Evolutionary conservation across 768 basidiomycete genomes (phyloP).

Genomic region (Cyclocybe cylindracea): DNA sequence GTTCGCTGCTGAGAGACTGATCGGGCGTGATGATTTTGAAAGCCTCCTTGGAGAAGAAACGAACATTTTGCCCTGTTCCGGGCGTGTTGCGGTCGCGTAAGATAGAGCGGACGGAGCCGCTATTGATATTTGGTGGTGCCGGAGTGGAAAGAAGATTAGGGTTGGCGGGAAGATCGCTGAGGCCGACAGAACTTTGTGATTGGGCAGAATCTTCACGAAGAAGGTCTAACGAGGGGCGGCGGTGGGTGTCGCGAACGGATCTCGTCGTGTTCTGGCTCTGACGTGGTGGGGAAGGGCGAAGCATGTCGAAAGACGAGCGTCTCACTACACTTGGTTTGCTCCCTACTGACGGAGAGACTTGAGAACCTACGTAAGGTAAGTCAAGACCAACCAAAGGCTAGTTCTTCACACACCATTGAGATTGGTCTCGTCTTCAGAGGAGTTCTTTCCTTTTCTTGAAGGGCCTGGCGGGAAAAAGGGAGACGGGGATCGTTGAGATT

Average conservation of each 20-base stretch:
- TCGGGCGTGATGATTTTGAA: conserved; percentile 70
- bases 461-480: conserved; percentile 5
- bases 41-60: conserved; percentile 73
- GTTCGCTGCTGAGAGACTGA: conserved; percentile 46
- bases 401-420: not conserved
- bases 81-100: conserved; percentile 71
- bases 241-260: conserved; percentile 24
- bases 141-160: conserved; percentile 29
- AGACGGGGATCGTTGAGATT: conserved; percentile 19
- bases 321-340: conserved; percentile 3
- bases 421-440: not conserved
- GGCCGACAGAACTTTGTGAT: conserved; percentile 14
- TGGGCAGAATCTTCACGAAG: conserved; percentile 29
- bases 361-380: conserved; percentile 21
- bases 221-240: conserved; percentile 41
- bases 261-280: conserved; percentile 21
- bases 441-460: conserved; percentile 1
- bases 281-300: conserved; percentile 22
- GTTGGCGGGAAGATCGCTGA: conserved; percentile 19
- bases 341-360: conserved; percentile 21
- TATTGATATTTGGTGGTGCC: conserved; percentile 34
- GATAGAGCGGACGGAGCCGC: conserved; percentile 68
- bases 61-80: conserved; percentile 77
- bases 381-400: not conserved
- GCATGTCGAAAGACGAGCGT: conserved; percentile 34